These are phyloP conservation scores for Saksenaea vasiformis DNA, from an alignment of 371 early-diverging fungal species.

Conservation along the genomic window DNA sequence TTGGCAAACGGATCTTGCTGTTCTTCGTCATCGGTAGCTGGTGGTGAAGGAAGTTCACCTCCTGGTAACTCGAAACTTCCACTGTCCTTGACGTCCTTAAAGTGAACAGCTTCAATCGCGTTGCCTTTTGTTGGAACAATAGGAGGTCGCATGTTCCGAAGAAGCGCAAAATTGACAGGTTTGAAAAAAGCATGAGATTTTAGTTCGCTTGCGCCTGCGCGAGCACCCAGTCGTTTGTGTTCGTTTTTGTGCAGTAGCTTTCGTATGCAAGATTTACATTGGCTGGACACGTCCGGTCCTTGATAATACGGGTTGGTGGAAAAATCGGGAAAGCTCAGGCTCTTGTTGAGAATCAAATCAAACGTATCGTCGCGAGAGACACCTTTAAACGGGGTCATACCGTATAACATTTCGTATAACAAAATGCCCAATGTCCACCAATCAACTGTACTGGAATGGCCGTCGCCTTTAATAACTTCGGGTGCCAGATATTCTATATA, in stretches of 20 bases:
- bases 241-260: conserved; percentile 87
- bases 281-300: conserved; percentile 30
- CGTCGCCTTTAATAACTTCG: conserved; percentile 83
- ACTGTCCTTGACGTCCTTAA: conserved; percentile 62
- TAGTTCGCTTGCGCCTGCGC: conserved; percentile 93
- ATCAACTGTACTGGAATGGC: conserved; percentile 89
- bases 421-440: conserved; percentile 99
- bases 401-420: conserved; percentile 94
- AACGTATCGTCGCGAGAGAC: conserved; percentile 84
- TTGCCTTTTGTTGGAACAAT: conserved; percentile 73
- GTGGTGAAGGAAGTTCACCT: conserved; percentile 11
- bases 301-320: conserved; percentile 24
- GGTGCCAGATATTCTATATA: conserved; percentile 88
- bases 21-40: conserved; percentile 38
- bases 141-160: conserved; percentile 88
- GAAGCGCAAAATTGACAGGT: conserved; percentile 87
- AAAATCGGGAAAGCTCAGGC: conserved; percentile 68
- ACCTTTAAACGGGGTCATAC: conserved; percentile 94
- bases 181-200: conserved; percentile 94
- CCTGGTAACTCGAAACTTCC: conserved; percentile 60
- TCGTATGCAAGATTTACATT: conserved; percentile 78
- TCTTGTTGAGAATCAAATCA: conserved; percentile 73
- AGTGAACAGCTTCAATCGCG: conserved; percentile 60
- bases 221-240: conserved; percentile 79
- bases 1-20: conserved; percentile 56